Percentiles rank a stretch among this genome's conserved stretches.
Conservation (phyloP, 2,329 filamentous ascomycete genomes). For the Graphilbum fragrans region DNA sequence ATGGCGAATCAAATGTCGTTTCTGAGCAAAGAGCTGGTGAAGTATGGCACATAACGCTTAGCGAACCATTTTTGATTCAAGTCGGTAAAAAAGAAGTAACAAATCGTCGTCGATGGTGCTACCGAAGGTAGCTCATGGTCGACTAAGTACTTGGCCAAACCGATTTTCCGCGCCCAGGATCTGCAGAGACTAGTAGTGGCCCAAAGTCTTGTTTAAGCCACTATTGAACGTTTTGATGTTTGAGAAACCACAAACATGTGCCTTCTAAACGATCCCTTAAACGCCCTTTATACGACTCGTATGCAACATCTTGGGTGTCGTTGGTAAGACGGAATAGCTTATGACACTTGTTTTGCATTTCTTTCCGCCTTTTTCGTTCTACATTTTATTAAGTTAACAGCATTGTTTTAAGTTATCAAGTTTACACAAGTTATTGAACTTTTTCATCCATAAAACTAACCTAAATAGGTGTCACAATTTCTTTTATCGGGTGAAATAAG, state of each 20-base stretch:
- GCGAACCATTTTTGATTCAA: slow-evolving; percentile 19
- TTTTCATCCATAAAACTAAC: too few species aligned
- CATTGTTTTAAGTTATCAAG: too few species aligned
- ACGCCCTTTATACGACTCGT: slow-evolving; percentile 19
- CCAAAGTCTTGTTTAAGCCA: slow-evolving; percentile 18
- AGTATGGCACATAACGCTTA: slow-evolving; percentile 27
- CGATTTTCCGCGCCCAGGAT: slow-evolving; percentile 27
- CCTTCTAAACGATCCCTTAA: slow-evolving; percentile 13
- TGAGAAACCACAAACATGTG: slow-evolving; percentile 21
- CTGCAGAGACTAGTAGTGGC: slow-evolving; percentile 22
- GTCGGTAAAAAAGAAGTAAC: slow-evolving; percentile 33
- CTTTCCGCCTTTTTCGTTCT: background rate
- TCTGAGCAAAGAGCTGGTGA: slow-evolving; percentile 23
- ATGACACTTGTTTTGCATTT: background rate
- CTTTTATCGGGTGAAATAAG: too few species aligned
- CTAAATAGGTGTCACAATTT: too few species aligned
- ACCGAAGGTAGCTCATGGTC: slow-evolving; percentile 12
- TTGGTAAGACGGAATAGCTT: background rate
- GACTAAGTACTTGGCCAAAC: slow-evolving; percentile 22
- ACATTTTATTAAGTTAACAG: too few species aligned
- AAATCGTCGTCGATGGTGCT: slow-evolving; percentile 13
- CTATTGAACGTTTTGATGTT: slow-evolving; percentile 15
- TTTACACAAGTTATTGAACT: too few species aligned
- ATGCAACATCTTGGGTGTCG: slow-evolving; percentile 5
- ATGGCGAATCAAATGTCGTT: slow-evolving; percentile 18